Evolutionary conservation across 106 monocot species (phyloP).

Genomic region (Dactylorhiza incarnata): DNA sequence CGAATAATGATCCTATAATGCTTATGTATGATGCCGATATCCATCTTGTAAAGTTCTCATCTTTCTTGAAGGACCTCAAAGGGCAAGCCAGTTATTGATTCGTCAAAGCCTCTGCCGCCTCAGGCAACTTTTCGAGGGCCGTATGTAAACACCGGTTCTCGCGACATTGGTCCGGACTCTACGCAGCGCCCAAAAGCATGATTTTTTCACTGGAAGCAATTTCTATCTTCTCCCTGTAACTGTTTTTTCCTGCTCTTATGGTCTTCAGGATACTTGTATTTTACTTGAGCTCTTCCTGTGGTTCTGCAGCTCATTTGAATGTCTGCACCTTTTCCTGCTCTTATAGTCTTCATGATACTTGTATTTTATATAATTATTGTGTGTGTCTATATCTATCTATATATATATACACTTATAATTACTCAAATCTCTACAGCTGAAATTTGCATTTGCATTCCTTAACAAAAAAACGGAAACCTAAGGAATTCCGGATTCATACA

Average conservation of each 20-base stretch:
- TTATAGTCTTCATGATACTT: no score
- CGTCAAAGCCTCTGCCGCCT: constrained; percentile 91
- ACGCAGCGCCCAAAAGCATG: constrained; percentile 46
- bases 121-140: constrained; percentile 95
- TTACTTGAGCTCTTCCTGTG: neutral
- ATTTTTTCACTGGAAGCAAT: neutral
- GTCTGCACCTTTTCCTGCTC: no score
- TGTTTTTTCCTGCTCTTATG: neutral
- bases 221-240: neutral
- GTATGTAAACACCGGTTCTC: constrained; percentile 87
- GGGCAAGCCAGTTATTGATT: constrained; percentile 71
- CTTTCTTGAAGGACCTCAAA: constrained; percentile 55
- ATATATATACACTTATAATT: no score
- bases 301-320: no score
- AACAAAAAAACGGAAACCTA: no score
- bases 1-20: neutral
- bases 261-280: no score
- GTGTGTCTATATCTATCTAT: no score
- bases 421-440: no score
- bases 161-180: constrained; percentile 83
- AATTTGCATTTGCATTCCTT: no score
- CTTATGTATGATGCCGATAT: neutral
- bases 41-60: neutral
- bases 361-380: no score
- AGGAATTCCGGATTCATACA: no score